These are phyloP conservation scores for Fusarium sublunatum DNA, from an alignment of 2,329 filamentous ascomycete species.

Conservation along the genomic window DNA sequence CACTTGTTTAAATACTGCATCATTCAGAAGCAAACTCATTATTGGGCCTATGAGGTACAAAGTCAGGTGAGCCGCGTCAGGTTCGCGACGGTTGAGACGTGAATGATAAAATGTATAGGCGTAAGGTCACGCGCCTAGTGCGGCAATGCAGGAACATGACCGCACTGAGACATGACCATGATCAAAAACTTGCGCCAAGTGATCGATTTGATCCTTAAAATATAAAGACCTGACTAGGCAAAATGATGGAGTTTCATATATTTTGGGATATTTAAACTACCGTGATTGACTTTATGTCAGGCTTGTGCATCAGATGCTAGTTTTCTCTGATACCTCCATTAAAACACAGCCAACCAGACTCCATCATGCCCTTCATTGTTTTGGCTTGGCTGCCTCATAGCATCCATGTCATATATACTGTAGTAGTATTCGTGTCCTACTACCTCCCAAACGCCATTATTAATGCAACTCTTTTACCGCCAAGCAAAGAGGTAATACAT, in stretches of 20 bases:
- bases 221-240: slow-evolving; percentile 26
- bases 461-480: slow-evolving; percentile 17
- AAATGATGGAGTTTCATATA: slow-evolving; percentile 20
- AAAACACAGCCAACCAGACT: slow-evolving; percentile 18
- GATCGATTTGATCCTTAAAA: slow-evolving; percentile 17
- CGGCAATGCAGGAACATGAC: slow-evolving; percentile 41
- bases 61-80: slow-evolving; percentile 41
- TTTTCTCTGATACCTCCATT: slow-evolving; percentile 26
- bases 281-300: slow-evolving; percentile 41
- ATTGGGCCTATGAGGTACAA: slow-evolving; percentile 14
- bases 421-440: slow-evolving; percentile 21
- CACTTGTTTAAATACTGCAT: slow-evolving; percentile 27
- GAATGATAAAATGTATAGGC: slow-evolving; percentile 25
- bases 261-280: slow-evolving; percentile 12
- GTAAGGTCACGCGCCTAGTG: slow-evolving; percentile 30
- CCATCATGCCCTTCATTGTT: slow-evolving; percentile 23
- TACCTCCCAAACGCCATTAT: slow-evolving; percentile 28
- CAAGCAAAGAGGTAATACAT: slow-evolving; percentile 1
- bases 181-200: slow-evolving; percentile 28
- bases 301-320: slow-evolving; percentile 34
- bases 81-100: slow-evolving; percentile 36
- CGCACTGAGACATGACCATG: slow-evolving; percentile 35
- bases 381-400: slow-evolving; percentile 13
- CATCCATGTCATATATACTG: slow-evolving; percentile 5
- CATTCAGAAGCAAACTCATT: neutral